Base-by-base conservation (phyloP, 345 rosid genomes). In the Linum tenue region DNA sequence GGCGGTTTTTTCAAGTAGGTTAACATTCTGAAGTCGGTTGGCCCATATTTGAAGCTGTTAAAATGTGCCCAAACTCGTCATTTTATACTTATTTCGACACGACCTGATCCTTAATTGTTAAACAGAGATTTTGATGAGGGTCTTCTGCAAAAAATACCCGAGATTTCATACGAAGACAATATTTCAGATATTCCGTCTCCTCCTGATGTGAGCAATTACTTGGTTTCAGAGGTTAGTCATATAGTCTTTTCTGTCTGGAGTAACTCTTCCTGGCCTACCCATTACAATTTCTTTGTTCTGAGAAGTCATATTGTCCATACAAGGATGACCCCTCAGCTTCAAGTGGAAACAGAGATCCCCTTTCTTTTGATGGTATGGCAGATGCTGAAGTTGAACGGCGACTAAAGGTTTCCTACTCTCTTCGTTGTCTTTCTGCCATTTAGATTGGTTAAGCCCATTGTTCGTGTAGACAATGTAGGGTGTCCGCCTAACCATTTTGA, bases 1-100 rank as follows among this genome's bases (percentile, higher is more conserved):
- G 97, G 91, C 63, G 94, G 96, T 72, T 91, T 95, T 80, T 95
- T 91, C 79, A 95, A 86, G 99, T 95, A 81, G 83, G 82, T 37
- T 17, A 5, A n/a, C 56, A 60, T 22, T 35, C 59, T 17, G 58
- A 37, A 41, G n/a, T 14, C 14, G 10, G 31, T 22, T 22, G 5
- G 35, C 60, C 51, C 10, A 55, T 48, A 10, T 60, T 70, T 35
- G 66, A 59, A 58, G 59, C 41, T 31, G 37, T 68, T 61, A 50
- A 35, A 64, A 55, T 22, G 31, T 66, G 55, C 43, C 73, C 53
- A 15, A 39, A 40, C 53, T 41, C 63, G 37, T 68, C 70, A 53
- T 69, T 60, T 36, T 51, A 43, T 68, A 15, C 67, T 64, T 56
- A 70, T 80, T 65, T 63, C 31, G 36, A 14, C 59, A 37, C 63